phyloP scores from a whole-genome alignment of 73 alveolate species.

The Uronychia setigera region DNA sequence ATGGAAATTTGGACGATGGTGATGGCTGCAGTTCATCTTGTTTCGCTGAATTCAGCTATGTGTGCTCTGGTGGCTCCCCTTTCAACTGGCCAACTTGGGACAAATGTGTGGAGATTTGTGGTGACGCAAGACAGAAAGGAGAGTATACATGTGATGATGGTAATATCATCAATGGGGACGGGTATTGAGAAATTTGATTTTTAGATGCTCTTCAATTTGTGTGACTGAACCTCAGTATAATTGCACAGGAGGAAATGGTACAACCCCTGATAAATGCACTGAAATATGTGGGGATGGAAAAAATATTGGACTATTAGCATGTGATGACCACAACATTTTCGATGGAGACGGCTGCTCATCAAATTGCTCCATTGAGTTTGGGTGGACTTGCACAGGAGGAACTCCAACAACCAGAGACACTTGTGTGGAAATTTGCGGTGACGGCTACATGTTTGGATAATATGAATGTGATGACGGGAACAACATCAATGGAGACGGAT shows the following conservation, averaged over 20 bases:
- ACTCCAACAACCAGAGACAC: slow-evolving; percentile 33
- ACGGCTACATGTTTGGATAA: slow-evolving; percentile 23
- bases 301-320: slow-evolving; percentile 20
- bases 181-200: slow-evolving; percentile 14
- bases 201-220: slow-evolving; percentile 33
- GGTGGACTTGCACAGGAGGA: slow-evolving; percentile 33
- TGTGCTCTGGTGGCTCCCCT: slow-evolving; percentile 29
- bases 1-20: slow-evolving; percentile 37
- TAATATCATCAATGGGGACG: slow-evolving; percentile 43
- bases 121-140: slow-evolving; percentile 37
- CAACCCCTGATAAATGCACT: slow-evolving; percentile 29
- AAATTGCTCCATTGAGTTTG: slow-evolving; percentile 12
- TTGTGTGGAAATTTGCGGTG: slow-evolving; percentile 62
- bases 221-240: slow-evolving; percentile 18
- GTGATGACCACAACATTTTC: slow-evolving; percentile 31
- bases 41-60: slow-evolving; percentile 36
- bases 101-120: slow-evolving; percentile 51
- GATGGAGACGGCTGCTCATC: slow-evolving; percentile 34
- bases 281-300: slow-evolving; percentile 46
- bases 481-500: slow-evolving; percentile 39
- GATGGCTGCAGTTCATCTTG: slow-evolving; percentile 56
- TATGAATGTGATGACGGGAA: slow-evolving; percentile 60
- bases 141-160: slow-evolving; percentile 68
- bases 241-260: slow-evolving; percentile 32
- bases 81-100: slow-evolving; percentile 21